Base-by-base conservation (phyloP, 2,329 filamentous ascomycete species). In the Zymoseptoria pseudotritici region DNA sequence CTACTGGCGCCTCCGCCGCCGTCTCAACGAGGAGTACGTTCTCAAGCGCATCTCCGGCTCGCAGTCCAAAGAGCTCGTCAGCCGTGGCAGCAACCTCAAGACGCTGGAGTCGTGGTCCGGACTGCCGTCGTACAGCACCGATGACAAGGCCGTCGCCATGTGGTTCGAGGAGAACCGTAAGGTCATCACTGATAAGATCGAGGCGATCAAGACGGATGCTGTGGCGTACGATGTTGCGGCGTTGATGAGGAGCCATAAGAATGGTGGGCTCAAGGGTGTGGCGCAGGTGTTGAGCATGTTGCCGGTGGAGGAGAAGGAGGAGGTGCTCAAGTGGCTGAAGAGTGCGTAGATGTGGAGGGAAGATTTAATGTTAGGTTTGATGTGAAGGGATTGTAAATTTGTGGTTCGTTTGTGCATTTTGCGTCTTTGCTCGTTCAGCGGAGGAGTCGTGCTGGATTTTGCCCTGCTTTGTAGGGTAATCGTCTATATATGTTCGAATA, bases 121-220 rank as follows among this genome's bases (percentile, higher is more conserved):
- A 54, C 81, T 97, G 60, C 78, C 85, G 51, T 83, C 90, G 67
- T 96, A 96, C 75, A 84, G 88, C 58, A 83, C 82, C 61, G 86
- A 90, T 64, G 94, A 99, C 74, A 85, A 85, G 68, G 87, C 86
- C 66, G 94, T 97, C 26, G 90, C 92, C 3, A 83, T 87, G 69
- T 99, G 94, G 94, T 97, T 97, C 74, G 94, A 99, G 81, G 87
- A 93, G 78, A 94, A 97, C 79, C 83, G 90, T 72, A 90, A 93
- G 81, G 78, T 80, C 50, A 86, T 99, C 55, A 83, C 88, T 64
- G 84, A 88, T 64, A 96, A 94, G 84, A 85, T 97, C 26, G 91
- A 97, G 74, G 78, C 81, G 11, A 81, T 97, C 71, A 94, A 91
- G 83, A 82, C 83, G 4, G 90, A 96, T 62, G 83, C 85, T 50